Evolutionary conservation across 2,329 filamentous ascomycete species (phyloP).

Genomic region (Colletotrichum theobromicola): DNA sequence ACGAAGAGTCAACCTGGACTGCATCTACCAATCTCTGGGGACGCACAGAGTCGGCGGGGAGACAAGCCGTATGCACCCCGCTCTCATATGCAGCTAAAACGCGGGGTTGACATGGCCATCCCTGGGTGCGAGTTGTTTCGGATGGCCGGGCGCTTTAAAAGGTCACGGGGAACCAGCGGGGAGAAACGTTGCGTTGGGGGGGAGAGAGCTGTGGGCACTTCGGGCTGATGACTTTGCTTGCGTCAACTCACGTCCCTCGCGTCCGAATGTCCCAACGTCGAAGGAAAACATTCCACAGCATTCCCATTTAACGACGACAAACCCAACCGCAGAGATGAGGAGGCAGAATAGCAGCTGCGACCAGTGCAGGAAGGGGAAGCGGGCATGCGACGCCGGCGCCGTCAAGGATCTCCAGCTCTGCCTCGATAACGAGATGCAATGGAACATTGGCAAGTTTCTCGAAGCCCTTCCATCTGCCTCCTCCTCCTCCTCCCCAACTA

Average conservation of each 20-base stretch:
- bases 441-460: conserved; percentile 6
- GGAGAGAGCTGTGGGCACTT: background rate
- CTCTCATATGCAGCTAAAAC: background rate
- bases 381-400: conserved; percentile 25
- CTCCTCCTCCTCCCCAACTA: background rate
- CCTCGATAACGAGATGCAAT: background rate
- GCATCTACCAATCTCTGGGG: background rate
- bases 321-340: conserved; percentile 9
- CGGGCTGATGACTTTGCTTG: background rate
- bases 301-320: background rate
- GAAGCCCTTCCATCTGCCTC: background rate
- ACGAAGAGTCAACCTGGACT: background rate
- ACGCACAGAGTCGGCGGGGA: conserved; percentile 3
- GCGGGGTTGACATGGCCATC: background rate
- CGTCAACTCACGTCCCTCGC: background rate
- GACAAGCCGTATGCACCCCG: background rate
- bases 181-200: background rate
- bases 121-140: background rate
- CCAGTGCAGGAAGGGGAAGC: conserved; percentile 29
- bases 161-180: background rate
- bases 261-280: background rate
- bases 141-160: background rate
- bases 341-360: conserved; percentile 27
- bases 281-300: background rate
- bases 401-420: conserved; percentile 3